Base-by-base conservation (phyloP, 179 eudicot species). In the Camellia oleifera region DNA sequence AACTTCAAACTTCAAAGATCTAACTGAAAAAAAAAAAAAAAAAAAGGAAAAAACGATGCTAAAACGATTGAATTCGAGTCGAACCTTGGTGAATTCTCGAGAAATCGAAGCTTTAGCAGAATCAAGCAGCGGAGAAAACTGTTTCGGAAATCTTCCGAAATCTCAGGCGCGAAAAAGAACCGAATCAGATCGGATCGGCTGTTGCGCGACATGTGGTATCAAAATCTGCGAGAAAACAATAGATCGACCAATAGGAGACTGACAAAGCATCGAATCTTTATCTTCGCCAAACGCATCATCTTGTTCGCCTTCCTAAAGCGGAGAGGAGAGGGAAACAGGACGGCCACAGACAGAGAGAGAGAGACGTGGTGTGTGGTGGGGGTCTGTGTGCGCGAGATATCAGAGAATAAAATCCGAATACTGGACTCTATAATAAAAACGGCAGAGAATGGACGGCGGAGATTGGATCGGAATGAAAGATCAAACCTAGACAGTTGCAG, bases 231-330 rank as follows among this genome's bases (percentile, higher is more conserved):
- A 73, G 18, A 73, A 60, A 63, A 68, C 26, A 42, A n/a, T 57
- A 75, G 78, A 75, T 80, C 67, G 60, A 66, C 74, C 74, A 80
- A 81, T 44, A 11, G 68, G 18, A 58, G 52, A 26, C 17, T 12
- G 48, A 26, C 20, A 46, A 60, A 63, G 45, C 69, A 76, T 64
- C 57, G 45, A 64, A 18, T 20, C 20, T 77, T 56, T 50, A 77
- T 17, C 48, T 66, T 77, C 72, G 50, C 76, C 15, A 52, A 71
- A 71, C 42, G 3, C 76, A 23, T 52, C 23, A 46, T n/a, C 69
- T 2, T 26, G 32, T 23, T 65, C 14, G 14, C 3, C 69, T 2
- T 23, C 12, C 57, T 8, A n/a, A n/a, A 65, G 42, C 12, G 9
- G 8, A 14, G 44, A 11, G 61, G 13, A 18, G 17, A 52, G 15